Evolutionary conservation across 1,284 basidiomycete genomes (phyloP).

Genomic region (Chondrostereum purpureum): DNA sequence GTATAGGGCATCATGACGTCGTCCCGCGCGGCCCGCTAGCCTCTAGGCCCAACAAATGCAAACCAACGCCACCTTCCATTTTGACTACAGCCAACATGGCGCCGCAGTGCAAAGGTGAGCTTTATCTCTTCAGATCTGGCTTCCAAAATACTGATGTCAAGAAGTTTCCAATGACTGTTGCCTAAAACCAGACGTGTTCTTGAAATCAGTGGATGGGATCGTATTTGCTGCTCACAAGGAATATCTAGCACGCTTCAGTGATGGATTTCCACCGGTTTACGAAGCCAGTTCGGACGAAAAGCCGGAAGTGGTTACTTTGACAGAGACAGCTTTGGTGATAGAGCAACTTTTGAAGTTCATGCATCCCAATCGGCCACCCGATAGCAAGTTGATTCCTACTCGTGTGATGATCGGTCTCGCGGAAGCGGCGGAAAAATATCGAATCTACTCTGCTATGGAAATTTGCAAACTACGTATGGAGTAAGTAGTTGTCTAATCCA

Average conservation of each 20-base stretch:
- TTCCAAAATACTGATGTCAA: too few relatives aligned
- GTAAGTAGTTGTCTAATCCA: too few relatives aligned
- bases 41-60: too few relatives aligned
- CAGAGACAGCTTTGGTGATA: neutral
- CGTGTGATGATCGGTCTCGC: slow-evolving; percentile 6
- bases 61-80: too few relatives aligned
- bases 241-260: neutral
- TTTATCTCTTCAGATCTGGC: too few relatives aligned
- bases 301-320: neutral
- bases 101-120: too few relatives aligned
- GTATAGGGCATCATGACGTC: too few relatives aligned
- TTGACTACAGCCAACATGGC: too few relatives aligned
- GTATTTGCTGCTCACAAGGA: neutral
- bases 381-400: slow-evolving; percentile 7
- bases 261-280: neutral
- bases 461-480: neutral
- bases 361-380: slow-evolving; percentile 11
- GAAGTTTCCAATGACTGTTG: too few relatives aligned
- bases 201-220: neutral
- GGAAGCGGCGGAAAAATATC: slow-evolving; percentile 15
- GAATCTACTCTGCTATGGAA: slow-evolving; percentile 6
- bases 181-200: neutral
- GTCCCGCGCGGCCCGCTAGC: too few relatives aligned
- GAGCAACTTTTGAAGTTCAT: slow-evolving; percentile 11
- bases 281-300: neutral